Conservation (phyloP, 208 protist genomes). For the Acanthamoeba sp. region DNA sequence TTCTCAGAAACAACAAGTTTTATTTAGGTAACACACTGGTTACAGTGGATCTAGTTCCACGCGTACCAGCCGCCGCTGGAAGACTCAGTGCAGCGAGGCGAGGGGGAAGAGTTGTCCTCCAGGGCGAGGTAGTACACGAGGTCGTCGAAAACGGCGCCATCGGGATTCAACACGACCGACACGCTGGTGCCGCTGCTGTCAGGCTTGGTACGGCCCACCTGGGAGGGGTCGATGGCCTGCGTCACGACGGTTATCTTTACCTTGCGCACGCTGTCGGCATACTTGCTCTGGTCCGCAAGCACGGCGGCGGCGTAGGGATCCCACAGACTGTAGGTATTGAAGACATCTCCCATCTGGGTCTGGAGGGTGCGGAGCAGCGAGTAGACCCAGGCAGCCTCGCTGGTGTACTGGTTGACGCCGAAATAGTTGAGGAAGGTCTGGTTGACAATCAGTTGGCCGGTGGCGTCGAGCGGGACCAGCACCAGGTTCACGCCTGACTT, state of each 20-base stretch:
- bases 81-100: not conserved
- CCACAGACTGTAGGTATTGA: slow-evolving; percentile 44
- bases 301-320: not conserved
- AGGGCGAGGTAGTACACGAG: not conserved
- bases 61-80: not conserved
- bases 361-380: not conserved
- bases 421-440: not conserved
- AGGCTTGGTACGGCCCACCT: slow-evolving; percentile 19
- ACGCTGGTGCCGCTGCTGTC: slow-evolving; percentile 28
- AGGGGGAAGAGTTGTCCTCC: slow-evolving; percentile 7
- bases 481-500: not conserved
- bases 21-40: not conserved
- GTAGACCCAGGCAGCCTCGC: slow-evolving; percentile 1
- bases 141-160: not conserved
- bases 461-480: slow-evolving; percentile 26
- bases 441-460: not conserved
- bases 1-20: no score
- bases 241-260: slow-evolving; percentile 28
- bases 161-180: not conserved
- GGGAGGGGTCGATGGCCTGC: not conserved
- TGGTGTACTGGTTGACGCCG: slow-evolving; percentile 28
- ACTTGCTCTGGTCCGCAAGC: not conserved
- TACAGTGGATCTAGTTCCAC: not conserved
- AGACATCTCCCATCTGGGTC: slow-evolving; percentile 4
- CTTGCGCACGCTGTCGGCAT: not conserved